Evolutionary conservation across 306 rosid genomes (phyloP).

Genomic region (Begonia masoniana): DNA sequence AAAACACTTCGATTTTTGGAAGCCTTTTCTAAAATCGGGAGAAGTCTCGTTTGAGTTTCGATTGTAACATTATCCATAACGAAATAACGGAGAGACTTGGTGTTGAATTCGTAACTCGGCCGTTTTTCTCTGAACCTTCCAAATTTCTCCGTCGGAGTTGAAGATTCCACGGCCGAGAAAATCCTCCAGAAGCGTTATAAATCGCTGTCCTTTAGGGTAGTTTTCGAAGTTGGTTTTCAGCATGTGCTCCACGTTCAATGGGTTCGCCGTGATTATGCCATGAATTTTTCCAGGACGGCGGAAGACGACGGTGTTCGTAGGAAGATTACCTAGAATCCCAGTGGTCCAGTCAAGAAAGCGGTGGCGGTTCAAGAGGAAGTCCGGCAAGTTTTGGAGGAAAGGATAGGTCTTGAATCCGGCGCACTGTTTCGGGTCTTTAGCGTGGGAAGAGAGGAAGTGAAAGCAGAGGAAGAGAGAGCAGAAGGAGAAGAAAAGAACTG

Average conservation of each 20-base stretch:
- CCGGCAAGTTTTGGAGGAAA: constrained; percentile 32
- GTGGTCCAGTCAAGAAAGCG: constrained; percentile 56
- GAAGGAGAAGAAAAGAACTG: constrained; percentile 2
- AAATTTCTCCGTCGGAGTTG: constrained; percentile 42
- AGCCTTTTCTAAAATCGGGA: constrained; percentile 32
- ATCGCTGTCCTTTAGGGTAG: constrained; percentile 50
- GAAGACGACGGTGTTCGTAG: constrained; percentile 34
- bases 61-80: constrained; percentile 31
- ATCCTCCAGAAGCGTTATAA: constrained; percentile 27
- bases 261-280: constrained; percentile 47
- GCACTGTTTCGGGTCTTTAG: background rate
- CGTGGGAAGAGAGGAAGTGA: background rate
- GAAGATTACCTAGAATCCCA: constrained; percentile 22
- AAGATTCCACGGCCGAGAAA: constrained; percentile 65
- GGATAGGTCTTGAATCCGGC: constrained; percentile 44
- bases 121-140: constrained; percentile 52
- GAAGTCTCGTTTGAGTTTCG: constrained; percentile 28
- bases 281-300: constrained; percentile 20
- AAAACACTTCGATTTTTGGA: constrained; percentile 8
- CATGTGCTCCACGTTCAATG: constrained; percentile 43
- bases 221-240: constrained; percentile 55
- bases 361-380: constrained; percentile 37
- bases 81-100: constrained; percentile 44
- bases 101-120: constrained; percentile 61
- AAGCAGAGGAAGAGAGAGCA: constrained; percentile 14